These are phyloP conservation scores for Fomes fomentarius DNA, from an alignment of 1,284 basidiomycete genomes.

Conservation along the genomic window DNA sequence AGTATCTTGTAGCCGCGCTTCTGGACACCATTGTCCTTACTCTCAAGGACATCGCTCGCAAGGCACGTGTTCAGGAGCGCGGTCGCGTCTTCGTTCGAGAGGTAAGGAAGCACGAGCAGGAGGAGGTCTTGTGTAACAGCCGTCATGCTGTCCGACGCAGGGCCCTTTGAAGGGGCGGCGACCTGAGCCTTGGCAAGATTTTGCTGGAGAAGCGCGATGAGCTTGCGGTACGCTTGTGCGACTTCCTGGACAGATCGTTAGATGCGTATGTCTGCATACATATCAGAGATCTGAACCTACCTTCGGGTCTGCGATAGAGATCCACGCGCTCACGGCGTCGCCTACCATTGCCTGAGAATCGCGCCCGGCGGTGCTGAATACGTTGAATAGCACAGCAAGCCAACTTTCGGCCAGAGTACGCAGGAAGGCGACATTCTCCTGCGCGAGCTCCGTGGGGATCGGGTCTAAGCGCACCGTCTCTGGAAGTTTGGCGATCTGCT, in stretches of 20 bases:
- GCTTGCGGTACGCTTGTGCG: slow-evolving; percentile 79
- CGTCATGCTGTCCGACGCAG: slow-evolving; percentile 54
- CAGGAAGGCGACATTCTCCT: slow-evolving; percentile 75
- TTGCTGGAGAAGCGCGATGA: slow-evolving; percentile 77
- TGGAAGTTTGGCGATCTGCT: slow-evolving; percentile 33
- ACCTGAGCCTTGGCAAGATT: slow-evolving; percentile 55
- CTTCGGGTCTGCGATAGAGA: slow-evolving; percentile 76
- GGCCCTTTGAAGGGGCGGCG: slow-evolving; percentile 34
- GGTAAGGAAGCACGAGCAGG: slow-evolving; percentile 80
- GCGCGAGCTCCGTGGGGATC: slow-evolving; percentile 59
- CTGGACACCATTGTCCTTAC: slow-evolving; percentile 87
- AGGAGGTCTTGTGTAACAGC: slow-evolving; percentile 92
- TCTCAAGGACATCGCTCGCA: slow-evolving; percentile 62
- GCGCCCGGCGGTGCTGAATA: slow-evolving; percentile 85
- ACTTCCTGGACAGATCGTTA: slow-evolving; percentile 57
- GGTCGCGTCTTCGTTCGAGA: slow-evolving; percentile 63
- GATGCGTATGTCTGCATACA: not conserved
- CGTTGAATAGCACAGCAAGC: slow-evolving; percentile 94
- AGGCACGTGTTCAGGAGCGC: slow-evolving; percentile 70
- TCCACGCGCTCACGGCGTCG: slow-evolving; percentile 88
- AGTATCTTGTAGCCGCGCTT: slow-evolving; percentile 95
- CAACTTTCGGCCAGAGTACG: slow-evolving; percentile 87
- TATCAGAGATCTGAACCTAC: slow-evolving; percentile 41
- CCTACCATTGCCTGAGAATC: slow-evolving; percentile 86
- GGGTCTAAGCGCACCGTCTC: slow-evolving; percentile 38